phyloP scores from a whole-genome alignment of 78 protist genomes.

The Speleostelium caveatum region DNA sequence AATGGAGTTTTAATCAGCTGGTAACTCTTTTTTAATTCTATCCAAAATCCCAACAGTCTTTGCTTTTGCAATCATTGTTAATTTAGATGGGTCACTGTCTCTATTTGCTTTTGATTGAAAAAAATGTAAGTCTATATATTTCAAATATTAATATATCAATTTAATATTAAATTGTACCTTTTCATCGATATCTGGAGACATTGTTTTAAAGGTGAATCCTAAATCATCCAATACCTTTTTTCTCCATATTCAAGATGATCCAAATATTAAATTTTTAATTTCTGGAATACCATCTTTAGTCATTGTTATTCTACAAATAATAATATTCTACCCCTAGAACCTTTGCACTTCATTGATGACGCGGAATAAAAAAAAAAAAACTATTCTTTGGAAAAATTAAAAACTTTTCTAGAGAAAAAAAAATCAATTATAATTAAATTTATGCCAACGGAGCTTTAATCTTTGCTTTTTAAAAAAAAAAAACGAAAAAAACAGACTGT shows the following conservation, averaged over 20 bases:
- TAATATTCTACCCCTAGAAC: too few relatives aligned
- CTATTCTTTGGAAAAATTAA: too few relatives aligned
- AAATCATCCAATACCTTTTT: constrained; percentile 53
- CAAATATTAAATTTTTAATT: constrained; percentile 30
- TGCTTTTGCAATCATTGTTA: constrained; percentile 63
- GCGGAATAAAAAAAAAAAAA: too few relatives aligned
- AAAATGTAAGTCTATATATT: not conserved
- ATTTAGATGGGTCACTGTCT: constrained; percentile 61
- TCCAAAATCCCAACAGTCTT: constrained; percentile 67
- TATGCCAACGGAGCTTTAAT: too few relatives aligned
- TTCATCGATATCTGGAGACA: constrained; percentile 87
- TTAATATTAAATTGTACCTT: constrained; percentile 37
- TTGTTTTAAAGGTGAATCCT: constrained; percentile 56
- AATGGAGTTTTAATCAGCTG: too few relatives aligned
- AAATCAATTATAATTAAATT: too few relatives aligned
- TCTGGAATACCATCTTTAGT: not conserved
- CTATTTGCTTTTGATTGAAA: constrained; percentile 51
- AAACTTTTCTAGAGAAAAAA: too few relatives aligned
- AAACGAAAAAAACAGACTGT: too few relatives aligned
- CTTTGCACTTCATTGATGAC: too few relatives aligned
- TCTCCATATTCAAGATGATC: constrained; percentile 78
- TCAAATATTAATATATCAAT: not conserved
- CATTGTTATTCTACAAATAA: not conserved
- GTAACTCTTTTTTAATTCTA: not conserved
- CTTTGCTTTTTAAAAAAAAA: too few relatives aligned